Percentiles rank a stretch among this genome's conserved stretches.
phyloP scores from a whole-genome alignment of 768 basidiomycete genomes.

The Hypsizygus marmoreus region DNA sequence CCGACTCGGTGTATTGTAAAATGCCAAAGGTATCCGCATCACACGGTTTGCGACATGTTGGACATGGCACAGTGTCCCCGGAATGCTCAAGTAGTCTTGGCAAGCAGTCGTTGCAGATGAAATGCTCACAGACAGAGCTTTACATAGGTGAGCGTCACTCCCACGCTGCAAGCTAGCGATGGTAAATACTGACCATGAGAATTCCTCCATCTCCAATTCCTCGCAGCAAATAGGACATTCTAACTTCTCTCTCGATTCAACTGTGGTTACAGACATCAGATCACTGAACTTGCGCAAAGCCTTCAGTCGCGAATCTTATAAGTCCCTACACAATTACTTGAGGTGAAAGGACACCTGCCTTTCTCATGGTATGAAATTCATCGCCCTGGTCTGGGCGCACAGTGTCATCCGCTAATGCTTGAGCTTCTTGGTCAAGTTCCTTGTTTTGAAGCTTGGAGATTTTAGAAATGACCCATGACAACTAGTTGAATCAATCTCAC shows the following conservation, averaged over 20 bases:
- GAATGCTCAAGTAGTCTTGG: slow-evolving; percentile 25
- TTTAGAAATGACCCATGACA: too few species aligned
- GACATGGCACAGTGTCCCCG: slow-evolving; percentile 37
- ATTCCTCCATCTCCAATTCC: slow-evolving; percentile 29
- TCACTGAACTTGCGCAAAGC: slow-evolving; percentile 40
- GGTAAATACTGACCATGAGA: slow-evolving; percentile 33
- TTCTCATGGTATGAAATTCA: not conserved
- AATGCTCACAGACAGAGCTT: slow-evolving; percentile 47
- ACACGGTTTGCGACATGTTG: slow-evolving; percentile 33
- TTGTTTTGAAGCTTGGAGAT: too few species aligned
- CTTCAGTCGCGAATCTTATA: too few species aligned
- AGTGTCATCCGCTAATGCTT: too few species aligned
- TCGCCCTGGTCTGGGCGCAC: too few species aligned
- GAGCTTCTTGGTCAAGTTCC: too few species aligned
- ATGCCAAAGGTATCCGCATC: slow-evolving; percentile 33
- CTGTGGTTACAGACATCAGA: slow-evolving; percentile 35
- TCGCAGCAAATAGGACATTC: slow-evolving; percentile 42
- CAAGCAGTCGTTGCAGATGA: slow-evolving; percentile 41
- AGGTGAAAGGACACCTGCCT: too few species aligned
- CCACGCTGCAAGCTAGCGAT: not conserved
- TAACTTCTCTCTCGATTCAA: slow-evolving; percentile 35
- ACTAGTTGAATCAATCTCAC: too few species aligned
- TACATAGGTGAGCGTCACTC: not conserved
- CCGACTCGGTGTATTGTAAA: slow-evolving; percentile 37
- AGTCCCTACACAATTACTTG: slow-evolving; percentile 38